Evolutionary conservation across 805 yeast genomes (phyloP), one percentile per base, ranked within the genome.

Genomic region (Sungouiozyma intestinalis): DNA sequence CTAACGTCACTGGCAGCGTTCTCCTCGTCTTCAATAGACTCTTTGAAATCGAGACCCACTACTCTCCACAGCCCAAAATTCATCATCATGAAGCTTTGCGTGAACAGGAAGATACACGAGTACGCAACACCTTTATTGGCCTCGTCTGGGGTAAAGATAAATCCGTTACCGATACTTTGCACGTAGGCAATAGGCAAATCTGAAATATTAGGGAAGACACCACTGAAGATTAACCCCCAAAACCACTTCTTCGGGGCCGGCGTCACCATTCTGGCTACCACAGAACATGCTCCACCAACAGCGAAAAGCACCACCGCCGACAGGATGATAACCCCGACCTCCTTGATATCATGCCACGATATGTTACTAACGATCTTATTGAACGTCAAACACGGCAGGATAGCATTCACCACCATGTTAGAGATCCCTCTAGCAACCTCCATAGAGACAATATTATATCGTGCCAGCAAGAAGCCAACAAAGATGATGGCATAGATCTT

Each of bases 171-270:
- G 54, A 85, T 63, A 2, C 90, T 81, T 53, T 80, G 85, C 32
- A 79, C 58, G 50, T 85, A 86, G 0, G 95, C 94, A 50, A 85
- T 82, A 0, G 95, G 95, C 43, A 85, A 67, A 62, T 85, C 95
- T 14, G 87, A 76, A 36, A 81, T 77, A 54, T 85, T 85, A 36
- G 87, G 88, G 54, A 85, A 76, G 24, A 82, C 66, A 0, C 90
- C 86, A 8, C 83, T 85, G 21, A 80, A 71, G 5, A 81, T 47
- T 16, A 81, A 56, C 0, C 95, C 94, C 41, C 94, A 92, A 19
- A 72, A 64, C 90, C 94, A 85, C 33, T 72, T 62, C 45, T 71
- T 72, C 3, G 95, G 94, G 4, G 76, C 74, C 4, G 77, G 77
- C 2, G 85, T 70, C 1, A 69, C 50, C 18, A 69, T 49, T 21